Evolutionary conservation across 1,284 basidiomycete species (phyloP), one percentile per base, ranked within the genome.

Genomic region (Athelia sp.): DNA sequence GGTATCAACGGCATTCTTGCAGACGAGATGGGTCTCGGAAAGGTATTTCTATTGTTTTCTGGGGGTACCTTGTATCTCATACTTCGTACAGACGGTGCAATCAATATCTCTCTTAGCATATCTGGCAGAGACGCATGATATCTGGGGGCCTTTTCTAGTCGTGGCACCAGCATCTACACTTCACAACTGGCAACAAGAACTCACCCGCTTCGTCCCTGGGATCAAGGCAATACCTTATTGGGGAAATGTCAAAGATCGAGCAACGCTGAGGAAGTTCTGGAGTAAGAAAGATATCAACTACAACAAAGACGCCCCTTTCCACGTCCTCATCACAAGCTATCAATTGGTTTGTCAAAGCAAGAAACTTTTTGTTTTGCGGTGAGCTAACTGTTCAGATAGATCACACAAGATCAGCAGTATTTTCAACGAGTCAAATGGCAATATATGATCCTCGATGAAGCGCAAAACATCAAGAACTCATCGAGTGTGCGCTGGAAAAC

Each of bases 91-190:
- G 91, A 99, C 97, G 22, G 94, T 99, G 15, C 97, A 99, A 78
- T 98, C 95, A 1, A 99, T 99, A 50, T 97, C 97, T 18, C 73
- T 99, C 11, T 79, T 99, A 52, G 93, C 96, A 4, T 97, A 99
- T 69, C 84, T 99, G 18, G 96, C 97, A 9, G 97, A 99, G 70
- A 86, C 87, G 1, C 97, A 99, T 66, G 91, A 98, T 63, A 97
- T 99, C 53, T 99, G 97, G 97, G 97, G 97, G 0, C 97, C 97
- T 15, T 99, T 99, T 77, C 79, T 99, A n/a, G 95, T 99, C 51
- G 97, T 99, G 46, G 94, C 97, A 1, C 97, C 97, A 1, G 90
- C 95, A 1, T 98, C 96, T 4, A 99, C 97, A 0, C 74, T 99
- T 55, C 97, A 99, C 70, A 99, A 99, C 64, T 99, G 97, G 97